Base-by-base conservation (phyloP, 106 monocot species). In the Dendrobium huoshanense region DNA sequence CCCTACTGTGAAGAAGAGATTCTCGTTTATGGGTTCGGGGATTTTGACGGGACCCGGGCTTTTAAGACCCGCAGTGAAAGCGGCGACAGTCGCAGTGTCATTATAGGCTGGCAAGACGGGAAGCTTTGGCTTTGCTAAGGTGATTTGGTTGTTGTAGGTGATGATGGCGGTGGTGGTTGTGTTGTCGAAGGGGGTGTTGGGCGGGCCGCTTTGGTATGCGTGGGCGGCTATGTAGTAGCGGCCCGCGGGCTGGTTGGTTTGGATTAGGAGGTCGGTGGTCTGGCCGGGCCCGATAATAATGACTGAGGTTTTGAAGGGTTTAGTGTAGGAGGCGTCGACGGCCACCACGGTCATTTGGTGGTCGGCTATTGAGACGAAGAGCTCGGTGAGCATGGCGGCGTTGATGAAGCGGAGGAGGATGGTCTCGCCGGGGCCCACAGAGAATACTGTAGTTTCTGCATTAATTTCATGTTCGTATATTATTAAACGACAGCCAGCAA, bases 91-190 rank as follows among this genome's bases (percentile, higher is more conserved):
- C 27, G 10, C 10, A 11, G 85, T 89, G 81, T 88, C 91, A 27
- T 89, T 87, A 75, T 59, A 86, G 20, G 85, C 86, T 0, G 91
- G 93, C 65, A 5, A 37, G 27, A n/a, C 40, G 54, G 37, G 37
- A 4, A 61, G 74, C 15, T 6, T 33, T 4, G 73, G 45, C 64
- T 1, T 22, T 5, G 29, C 9, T 45, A 45, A 9, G 13, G 51
- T 51, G 74, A 24, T 29, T 43, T 13, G n/a, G 56, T 9, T 1
- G 5, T 11, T 58, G 88, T 90, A 95, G 33, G 87, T 68, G 80
- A 95, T 81, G 77, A 95, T 81, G 55, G 92, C 92, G 24, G 95
- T 95, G 77, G 89, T 86, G 45, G 94, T 94, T 61, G 94, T 90
- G 82, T 92, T 87, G 88, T 87, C 85, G 58, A 90, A 85, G 19